phyloP scores from a whole-genome alignment of 305 asterid genomes.

The Fraxinus sp. region DNA sequence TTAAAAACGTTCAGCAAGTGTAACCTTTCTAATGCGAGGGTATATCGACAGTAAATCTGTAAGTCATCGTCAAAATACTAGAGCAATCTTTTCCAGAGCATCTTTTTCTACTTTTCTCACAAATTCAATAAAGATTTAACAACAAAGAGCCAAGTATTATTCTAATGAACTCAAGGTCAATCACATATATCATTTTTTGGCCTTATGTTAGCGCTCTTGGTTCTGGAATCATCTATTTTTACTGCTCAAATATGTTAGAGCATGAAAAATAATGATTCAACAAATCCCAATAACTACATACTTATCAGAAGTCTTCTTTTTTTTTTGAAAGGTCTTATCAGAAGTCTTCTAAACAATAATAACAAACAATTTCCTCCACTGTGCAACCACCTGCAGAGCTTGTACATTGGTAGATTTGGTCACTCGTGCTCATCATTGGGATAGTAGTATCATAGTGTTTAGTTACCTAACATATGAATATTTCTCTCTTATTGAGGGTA shows the following conservation, averaged over 20 bases:
- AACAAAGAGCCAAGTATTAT: background rate
- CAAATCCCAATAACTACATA: background rate
- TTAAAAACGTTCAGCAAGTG: background rate
- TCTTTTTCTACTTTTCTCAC: background rate
- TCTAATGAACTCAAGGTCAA: background rate
- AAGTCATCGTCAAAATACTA: background rate
- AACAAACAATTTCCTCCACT: background rate
- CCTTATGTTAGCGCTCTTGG: background rate
- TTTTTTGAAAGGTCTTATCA: no score
- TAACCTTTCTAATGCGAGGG: background rate
- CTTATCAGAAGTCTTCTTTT: no score
- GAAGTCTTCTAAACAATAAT: background rate
- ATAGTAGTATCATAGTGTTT: background rate
- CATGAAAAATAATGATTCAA: background rate
- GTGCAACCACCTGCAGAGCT: background rate
- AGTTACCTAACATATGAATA: background rate
- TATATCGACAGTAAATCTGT: background rate
- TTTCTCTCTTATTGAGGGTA: background rate
- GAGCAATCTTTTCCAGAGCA: background rate
- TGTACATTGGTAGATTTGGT: conserved; percentile 2
- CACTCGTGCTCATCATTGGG: background rate
- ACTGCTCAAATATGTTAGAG: background rate
- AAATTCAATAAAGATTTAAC: background rate
- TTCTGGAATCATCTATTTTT: background rate
- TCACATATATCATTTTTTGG: background rate